Base-by-base conservation (phyloP, 352 stramenopile species). In the Saprolegnia diclina region DNA sequence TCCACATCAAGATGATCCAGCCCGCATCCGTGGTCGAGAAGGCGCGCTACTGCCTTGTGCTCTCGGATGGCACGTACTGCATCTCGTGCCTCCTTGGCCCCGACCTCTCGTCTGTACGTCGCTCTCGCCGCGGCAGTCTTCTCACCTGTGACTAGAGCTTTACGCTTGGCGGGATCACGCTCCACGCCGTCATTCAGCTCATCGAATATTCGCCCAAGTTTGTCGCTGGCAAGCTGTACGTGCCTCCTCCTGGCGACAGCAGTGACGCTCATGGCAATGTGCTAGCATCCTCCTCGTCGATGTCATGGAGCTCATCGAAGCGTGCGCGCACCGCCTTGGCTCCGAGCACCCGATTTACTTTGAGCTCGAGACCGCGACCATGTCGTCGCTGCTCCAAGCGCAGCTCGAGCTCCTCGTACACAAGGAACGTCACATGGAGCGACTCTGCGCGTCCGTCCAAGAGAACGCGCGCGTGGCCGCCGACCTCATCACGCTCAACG, bases 401-500 rank as follows among this genome's bases (percentile, higher is more conserved):
- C 57, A 66, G 26, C 35, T 66, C 19, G 40, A 66, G 21, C 57
- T 66, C 22, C 57, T 66, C 24, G n/a, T 38, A 3, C 50, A 54
- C 57, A 66, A 66, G 40, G 16, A 66, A 32, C 37, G 16, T 18
- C 40, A 56, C n/a, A 21, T 35, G 1, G 16, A 32, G 0, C 9
- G 35, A 6, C 32, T 66, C 26, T 10, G 24, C 40, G 44, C 37
- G 57, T 45, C 57, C 13, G 57, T 66, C 24, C 37, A 50, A 22
- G 22, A 55, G 29, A 66, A 66, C 21, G 57, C 57, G 40, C 32
- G 38, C 5, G 57, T 40, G 5, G 57, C 57, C 57, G 26, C 35
- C 11, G 32, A 59, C 6, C 24, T 59, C 35, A 61, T 68, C 62
- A 68, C 62, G n/a, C 50, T 68, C n/a, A 68, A 68, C 62, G 29